These are phyloP conservation scores for Penicillium argentinense DNA, from an alignment of 495 filamentous ascomycete genomes.

Conservation along the genomic window DNA sequence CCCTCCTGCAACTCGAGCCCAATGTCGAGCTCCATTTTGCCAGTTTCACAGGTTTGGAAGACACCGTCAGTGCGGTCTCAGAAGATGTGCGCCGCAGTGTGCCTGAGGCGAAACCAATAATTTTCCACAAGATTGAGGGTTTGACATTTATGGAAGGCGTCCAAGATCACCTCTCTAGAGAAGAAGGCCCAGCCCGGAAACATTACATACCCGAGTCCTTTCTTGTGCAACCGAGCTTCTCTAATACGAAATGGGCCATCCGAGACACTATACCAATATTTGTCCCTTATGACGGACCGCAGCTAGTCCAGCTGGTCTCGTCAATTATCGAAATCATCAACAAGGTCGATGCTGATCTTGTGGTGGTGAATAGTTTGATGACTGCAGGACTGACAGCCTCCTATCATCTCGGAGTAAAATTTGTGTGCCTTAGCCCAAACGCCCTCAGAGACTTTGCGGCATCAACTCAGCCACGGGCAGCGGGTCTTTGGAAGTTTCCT, in stretches of 20 bases:
- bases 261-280: not conserved
- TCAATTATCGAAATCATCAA: not conserved
- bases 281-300: constrained; percentile 1
- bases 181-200: not conserved
- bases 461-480: not conserved
- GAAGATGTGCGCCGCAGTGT: not conserved
- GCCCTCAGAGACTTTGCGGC: not conserved
- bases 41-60: not conserved
- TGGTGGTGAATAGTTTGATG: constrained; percentile 1
- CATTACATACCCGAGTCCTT: no score
- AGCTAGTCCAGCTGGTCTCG: not conserved
- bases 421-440: constrained; percentile 1
- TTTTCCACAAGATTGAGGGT: constrained; percentile 1
- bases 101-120: not conserved
- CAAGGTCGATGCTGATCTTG: not conserved
- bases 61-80: not conserved
- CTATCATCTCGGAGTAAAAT: not conserved
- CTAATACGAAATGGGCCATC: not conserved
- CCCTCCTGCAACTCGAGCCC: not conserved
- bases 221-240: not conserved
- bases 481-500: constrained; percentile 1
- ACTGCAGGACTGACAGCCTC: not conserved
- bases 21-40: not conserved
- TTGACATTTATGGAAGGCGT: not conserved
- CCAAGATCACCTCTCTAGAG: not conserved